phyloP scores from a whole-genome alignment of 192 early-diverging fungal genomes.

The Podila verticillata region DNA sequence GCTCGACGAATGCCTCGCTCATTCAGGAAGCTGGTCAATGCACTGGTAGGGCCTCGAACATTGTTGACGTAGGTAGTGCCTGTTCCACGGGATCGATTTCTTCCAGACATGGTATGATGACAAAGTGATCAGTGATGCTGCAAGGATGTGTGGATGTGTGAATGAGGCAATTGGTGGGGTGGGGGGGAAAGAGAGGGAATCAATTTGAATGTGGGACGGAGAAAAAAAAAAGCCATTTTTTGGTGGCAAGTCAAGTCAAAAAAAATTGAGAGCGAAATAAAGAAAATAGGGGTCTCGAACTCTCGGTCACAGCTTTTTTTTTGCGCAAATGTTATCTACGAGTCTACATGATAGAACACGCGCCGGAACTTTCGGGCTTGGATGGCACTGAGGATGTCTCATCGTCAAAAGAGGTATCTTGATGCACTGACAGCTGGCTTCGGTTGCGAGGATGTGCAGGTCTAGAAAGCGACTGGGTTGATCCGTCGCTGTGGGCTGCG shows the following conservation, averaged over 20 bases:
- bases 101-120: slow-evolving; percentile 31
- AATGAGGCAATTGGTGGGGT: no score
- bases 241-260: background rate
- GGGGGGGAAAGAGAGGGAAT: background rate
- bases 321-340: no score
- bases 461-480: background rate
- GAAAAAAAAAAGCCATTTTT: background rate
- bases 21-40: slow-evolving; percentile 59
- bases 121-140: background rate
- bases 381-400: background rate
- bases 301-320: no score
- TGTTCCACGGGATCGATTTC: slow-evolving; percentile 12
- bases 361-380: background rate
- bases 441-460: background rate
- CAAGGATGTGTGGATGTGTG: background rate
- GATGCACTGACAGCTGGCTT: background rate
- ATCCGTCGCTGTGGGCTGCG: background rate
- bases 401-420: background rate
- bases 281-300: background rate
- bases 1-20: slow-evolving; percentile 52
- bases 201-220: background rate
- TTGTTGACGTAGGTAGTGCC: slow-evolving; percentile 53
- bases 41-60: slow-evolving; percentile 62
- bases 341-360: background rate
- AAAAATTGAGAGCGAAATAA: background rate